Base-by-base conservation (phyloP, 2,329 filamentous ascomycete genomes). In the Ramichloridium luteum region DNA sequence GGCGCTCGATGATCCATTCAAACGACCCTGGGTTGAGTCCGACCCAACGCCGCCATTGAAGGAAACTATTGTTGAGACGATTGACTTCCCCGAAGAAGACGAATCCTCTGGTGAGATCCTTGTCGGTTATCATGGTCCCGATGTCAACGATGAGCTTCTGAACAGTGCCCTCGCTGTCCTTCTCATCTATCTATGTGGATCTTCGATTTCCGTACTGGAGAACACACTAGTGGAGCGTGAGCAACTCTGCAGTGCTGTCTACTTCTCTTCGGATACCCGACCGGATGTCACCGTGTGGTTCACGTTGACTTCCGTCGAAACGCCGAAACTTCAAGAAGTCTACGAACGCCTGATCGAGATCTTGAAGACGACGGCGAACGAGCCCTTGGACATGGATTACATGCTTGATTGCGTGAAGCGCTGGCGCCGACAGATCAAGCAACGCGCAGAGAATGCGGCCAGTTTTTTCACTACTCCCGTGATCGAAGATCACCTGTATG, bases 21-120 rank as follows among this genome's bases (percentile, higher is more conserved):
- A 77, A 44, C 63, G 86, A 30, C 90, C 90, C 2, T 98, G 90
- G 85, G 73, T 90, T 14, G 85, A 94, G 35, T 94, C 88, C 3
- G 70, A 75, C 32, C 80, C 81, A 42, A 77, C 84, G 0, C 78
- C 82, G 2, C 59, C 73, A 0, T 63, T 98, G 16, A 70, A 71
- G 16, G 68, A 81, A 52, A 84, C 82, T 0, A 65, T 77, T 8
- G 59, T 93, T 9, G 74, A 88, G 43, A 83, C 70, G 0, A 78
- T 93, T 16, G 78, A 93, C 40, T 98, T 98, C 48, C 90, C 90
- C 0, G 90, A 98, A 53, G 88, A 94, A 48, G 90, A 98, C 44
- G 90, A 98, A 53, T 88, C 84, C 0, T 81, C 77, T 34, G 90
- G 90, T 22, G 88, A 96, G 52, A 75, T 96, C 30, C 63, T 83